These are phyloP conservation scores for Incumbomyces delicatus DNA, from an alignment of 2,329 filamentous ascomycete species.

Conservation along the genomic window DNA sequence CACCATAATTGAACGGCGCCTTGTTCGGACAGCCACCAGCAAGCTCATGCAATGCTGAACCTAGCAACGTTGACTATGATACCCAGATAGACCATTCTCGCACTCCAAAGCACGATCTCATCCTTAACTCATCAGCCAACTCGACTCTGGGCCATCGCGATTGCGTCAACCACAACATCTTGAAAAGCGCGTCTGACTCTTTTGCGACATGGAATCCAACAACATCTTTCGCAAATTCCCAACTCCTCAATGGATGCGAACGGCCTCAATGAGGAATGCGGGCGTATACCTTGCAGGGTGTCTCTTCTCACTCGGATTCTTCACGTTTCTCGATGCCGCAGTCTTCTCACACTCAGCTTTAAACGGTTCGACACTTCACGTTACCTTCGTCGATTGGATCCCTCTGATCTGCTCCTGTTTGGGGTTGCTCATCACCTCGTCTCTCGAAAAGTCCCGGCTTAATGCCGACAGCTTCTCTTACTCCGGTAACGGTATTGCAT, in stretches of 20 bases:
- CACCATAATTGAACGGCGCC: too few relatives aligned
- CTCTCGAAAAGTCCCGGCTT: conserved; percentile 58
- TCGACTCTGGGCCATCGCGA: too few relatives aligned
- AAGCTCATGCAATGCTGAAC: too few relatives aligned
- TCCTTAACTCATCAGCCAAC: too few relatives aligned
- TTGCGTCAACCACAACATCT: too few relatives aligned
- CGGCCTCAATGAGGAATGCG: conserved; percentile 51
- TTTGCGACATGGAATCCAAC: conserved; percentile 24
- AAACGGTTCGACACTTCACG: conserved; percentile 53
- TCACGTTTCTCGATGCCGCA: conserved; percentile 58
- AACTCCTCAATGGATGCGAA: conserved; percentile 58
- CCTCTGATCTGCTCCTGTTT: conserved; percentile 59
- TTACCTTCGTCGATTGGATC: conserved; percentile 65
- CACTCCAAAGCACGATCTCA: too few relatives aligned
- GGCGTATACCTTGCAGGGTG: conserved; percentile 59
- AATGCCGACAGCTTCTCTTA: conserved; percentile 57
- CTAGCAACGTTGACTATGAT: too few relatives aligned
- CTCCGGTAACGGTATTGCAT: conserved; percentile 56
- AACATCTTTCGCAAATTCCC: conserved; percentile 55
- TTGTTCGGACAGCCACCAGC: too few relatives aligned
- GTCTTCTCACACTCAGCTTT: conserved; percentile 52
- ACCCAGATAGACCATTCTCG: too few relatives aligned
- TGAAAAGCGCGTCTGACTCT: neutral
- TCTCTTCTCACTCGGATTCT: conserved; percentile 61
- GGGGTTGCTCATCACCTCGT: conserved; percentile 64